Base-by-base conservation (phyloP, 1,284 basidiomycete genomes). In the Puccinia sorghi region DNA sequence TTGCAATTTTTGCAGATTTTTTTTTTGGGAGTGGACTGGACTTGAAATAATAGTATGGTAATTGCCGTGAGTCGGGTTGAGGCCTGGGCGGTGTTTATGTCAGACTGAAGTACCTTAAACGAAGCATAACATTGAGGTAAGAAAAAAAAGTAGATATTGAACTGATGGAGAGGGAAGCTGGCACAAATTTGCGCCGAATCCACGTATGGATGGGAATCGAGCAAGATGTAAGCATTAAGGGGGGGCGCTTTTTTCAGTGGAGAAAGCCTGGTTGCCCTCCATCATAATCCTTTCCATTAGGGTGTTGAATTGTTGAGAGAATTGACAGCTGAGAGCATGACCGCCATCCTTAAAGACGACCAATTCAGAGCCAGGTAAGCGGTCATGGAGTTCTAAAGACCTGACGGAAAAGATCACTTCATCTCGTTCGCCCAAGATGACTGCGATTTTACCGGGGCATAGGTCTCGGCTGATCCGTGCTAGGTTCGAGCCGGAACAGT, bases 231-330 rank as follows among this genome's bases (percentile, higher is more conserved):
- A 13, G 32, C 41, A 37, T 63, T 63, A 32, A 32, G 32, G 4
- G 32, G 32, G 32, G 41, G 41, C 9, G 12, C 8, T 12, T 69
- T 50, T 43, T n/a, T 69, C 25, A 52, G 3, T 32, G 4, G 46
- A 22, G 32, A 74, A 52, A 13, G 72, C 57, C 32, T 74, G 59
- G 41, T 74, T 52, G 25, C 59, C 72, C 32, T 74, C 72, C 41
- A 13, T 50, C 59, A 74, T 74, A n/a, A 74, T 64, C 46, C 72
- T 74, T 50, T 74, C 72, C 46, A 74, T 74, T 8, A 73, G 43
- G 25, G 15, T 3, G 41, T 64, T 74, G 57, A 63, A 63, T 22
- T 74, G 59, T 50, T 74, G 1, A 43, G 12, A 3, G 17, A 74
- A 56, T 50, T 74, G 72, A n/a, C 37, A 50, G 54, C 57, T 63